Conservation (phyloP, 306 rosid genomes). For the Cyamopsis tetragonoloba region DNA sequence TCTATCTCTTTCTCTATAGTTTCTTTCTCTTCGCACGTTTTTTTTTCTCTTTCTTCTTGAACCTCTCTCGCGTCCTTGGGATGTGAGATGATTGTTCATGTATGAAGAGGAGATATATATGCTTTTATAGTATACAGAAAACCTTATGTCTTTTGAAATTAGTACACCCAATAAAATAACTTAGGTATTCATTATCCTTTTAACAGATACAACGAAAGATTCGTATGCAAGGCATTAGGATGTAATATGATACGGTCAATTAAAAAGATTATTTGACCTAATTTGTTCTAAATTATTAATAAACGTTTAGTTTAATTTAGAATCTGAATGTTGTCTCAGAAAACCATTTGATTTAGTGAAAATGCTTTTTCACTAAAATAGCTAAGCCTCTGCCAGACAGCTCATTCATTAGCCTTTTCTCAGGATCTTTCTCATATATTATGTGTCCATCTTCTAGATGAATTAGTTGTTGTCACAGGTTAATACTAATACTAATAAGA, state of each 20-base stretch:
- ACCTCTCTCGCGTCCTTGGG: too few relatives aligned
- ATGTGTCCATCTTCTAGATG: constrained; percentile 13
- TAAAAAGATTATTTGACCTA: constrained; percentile 6
- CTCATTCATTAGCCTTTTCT: neutral
- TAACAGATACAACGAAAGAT: constrained; percentile 15
- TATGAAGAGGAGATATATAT: constrained; percentile 1
- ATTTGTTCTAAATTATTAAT: constrained; percentile 11
- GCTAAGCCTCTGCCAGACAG: neutral
- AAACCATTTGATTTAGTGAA: neutral
- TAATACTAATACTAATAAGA: too few relatives aligned
- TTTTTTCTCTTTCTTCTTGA: too few relatives aligned
- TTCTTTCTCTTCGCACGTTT: too few relatives aligned
- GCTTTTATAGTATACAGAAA: neutral
- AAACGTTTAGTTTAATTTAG: neutral
- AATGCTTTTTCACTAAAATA: neutral
- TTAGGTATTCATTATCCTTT: constrained; percentile 4
- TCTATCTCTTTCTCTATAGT: too few relatives aligned
- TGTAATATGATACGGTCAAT: constrained; percentile 22
- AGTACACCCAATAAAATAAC: neutral
- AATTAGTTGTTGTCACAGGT: neutral
- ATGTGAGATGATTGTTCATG: too few relatives aligned
- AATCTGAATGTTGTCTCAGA: constrained; percentile 2
- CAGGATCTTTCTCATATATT: neutral
- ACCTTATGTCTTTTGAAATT: constrained; percentile 4
- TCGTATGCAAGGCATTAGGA: constrained; percentile 26